Evolutionary conservation across 163 green algal genomes (phyloP), one percentile per base, ranked within the genome.

Genomic region (Prototheca wickerhamii): DNA sequence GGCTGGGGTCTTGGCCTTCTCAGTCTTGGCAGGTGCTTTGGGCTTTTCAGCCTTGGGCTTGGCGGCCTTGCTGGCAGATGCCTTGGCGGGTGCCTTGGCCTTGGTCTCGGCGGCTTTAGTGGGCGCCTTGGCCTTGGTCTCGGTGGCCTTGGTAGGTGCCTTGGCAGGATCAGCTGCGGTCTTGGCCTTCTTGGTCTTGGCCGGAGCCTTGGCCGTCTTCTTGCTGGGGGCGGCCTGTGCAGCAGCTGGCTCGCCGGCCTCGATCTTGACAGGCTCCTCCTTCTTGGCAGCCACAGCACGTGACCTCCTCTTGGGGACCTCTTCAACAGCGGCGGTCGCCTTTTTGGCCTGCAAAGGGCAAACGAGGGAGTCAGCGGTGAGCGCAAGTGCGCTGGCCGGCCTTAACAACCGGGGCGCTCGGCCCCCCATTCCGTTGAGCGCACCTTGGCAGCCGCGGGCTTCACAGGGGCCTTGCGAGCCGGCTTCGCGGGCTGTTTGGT

Each of bases 121-220:
- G 20, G 20, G 12, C n/a, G 42, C 8, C 61, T 59, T 68, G 37
- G 28, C 23, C 21, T 26, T 18, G 15, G 61, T 44, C 34, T 57
- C 32, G 43, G 55, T 68, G 26, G 53, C 55, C n/a, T n/a, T n/a
- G n/a, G n/a, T n/a, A 3, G 61, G 49, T 17, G 61, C 35, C 53
- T 68, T 68, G 55, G 25, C 37, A 33, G 43, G 10, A 31, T 57
- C 31, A 1, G 29, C 58, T 4, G 58, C 35, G 2, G 67, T 32
- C 23, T 35, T 43, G 25, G 58, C 44, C 26, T 33, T 28, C 51
- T 60, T 65, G 6, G 17, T 34, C 67, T 64, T 58, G 31, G 31
- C 20, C 31, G 55, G 21, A 31, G 52, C 46, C 42, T 65, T 74
- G 32, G 62, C 37, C 20, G 28, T 57, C 60, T 74, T 32, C 60